Evolutionary conservation across 2,329 filamentous ascomycete species (phyloP).

Genomic region (Monilinia vaccinii-corymbosi): DNA sequence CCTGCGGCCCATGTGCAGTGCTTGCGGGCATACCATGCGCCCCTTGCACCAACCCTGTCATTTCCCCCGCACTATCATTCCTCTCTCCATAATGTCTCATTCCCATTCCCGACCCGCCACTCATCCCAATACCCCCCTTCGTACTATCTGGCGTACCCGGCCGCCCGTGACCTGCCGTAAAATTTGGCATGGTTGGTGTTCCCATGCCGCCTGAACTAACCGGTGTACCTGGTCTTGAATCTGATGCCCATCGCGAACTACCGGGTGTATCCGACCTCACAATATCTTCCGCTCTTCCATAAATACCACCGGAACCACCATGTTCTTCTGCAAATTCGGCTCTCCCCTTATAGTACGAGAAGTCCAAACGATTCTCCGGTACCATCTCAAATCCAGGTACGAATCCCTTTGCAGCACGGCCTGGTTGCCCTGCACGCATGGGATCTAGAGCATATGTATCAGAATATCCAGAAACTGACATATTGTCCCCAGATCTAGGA

Average conservation of each 20-base stretch:
- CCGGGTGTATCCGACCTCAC: slow-evolving; percentile 30
- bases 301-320: slow-evolving; percentile 61
- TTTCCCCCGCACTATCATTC: not conserved
- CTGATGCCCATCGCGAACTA: slow-evolving; percentile 13
- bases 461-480: slow-evolving; percentile 63
- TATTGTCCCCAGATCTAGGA: slow-evolving; percentile 44
- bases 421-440: slow-evolving; percentile 52
- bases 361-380: slow-evolving; percentile 78
- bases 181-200: not conserved
- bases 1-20: not conserved
- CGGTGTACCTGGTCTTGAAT: slow-evolving; percentile 23
- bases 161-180: not conserved
- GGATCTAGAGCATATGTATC: slow-evolving; percentile 71
- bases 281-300: slow-evolving; percentile 50
- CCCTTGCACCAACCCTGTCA: not conserved
- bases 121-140: slow-evolving; percentile 1
- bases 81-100: not conserved
- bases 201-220: not conserved
- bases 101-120: not conserved
- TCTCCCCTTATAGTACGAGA: slow-evolving; percentile 81
- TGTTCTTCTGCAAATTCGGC: slow-evolving; percentile 81
- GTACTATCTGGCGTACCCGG: not conserved
- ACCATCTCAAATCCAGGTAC: slow-evolving; percentile 83
- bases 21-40: not conserved
- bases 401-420: slow-evolving; percentile 24